A percentile compares a stretch with the other conserved stretches of the same genome.
These are phyloP conservation scores for Fraxinus latifolia DNA, from an alignment of 305 asterid genomes.

Conservation along the genomic window DNA sequence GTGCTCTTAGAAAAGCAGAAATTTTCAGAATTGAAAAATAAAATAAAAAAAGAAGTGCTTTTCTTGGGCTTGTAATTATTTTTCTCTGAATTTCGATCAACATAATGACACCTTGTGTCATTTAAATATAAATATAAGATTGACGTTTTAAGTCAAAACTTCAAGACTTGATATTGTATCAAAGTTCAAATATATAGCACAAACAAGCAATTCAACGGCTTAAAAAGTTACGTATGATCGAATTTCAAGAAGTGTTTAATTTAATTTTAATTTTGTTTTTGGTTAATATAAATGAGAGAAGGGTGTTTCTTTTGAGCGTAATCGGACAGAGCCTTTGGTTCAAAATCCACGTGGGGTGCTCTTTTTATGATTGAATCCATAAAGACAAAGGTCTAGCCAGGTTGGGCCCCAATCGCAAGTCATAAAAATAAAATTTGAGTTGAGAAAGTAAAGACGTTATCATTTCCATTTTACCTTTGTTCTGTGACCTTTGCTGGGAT, in stretches of 20 bases:
- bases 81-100: neutral
- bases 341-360: slow-evolving; percentile 62
- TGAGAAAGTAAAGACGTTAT: slow-evolving; percentile 27
- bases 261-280: neutral
- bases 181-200: neutral
- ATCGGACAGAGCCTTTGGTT: slow-evolving; percentile 46
- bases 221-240: neutral
- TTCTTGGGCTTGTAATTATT: neutral
- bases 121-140: neutral
- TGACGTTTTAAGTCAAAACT: neutral
- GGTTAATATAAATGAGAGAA: neutral
- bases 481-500: neutral
- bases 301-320: slow-evolving; percentile 30
- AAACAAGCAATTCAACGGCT: neutral
- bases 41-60: neutral
- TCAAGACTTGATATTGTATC: neutral
- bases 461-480: slow-evolving; percentile 6
- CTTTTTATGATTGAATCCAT: slow-evolving; percentile 53
- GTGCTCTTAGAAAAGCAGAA: slow-evolving; percentile 40
- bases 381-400: slow-evolving; percentile 45
- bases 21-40: neutral
- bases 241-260: neutral
- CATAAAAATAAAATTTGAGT: slow-evolving; percentile 27
- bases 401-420: slow-evolving; percentile 42
- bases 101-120: neutral